phyloP scores from a whole-genome alignment of 2,329 filamentous ascomycete species.

The Sporothrix phasma region DNA sequence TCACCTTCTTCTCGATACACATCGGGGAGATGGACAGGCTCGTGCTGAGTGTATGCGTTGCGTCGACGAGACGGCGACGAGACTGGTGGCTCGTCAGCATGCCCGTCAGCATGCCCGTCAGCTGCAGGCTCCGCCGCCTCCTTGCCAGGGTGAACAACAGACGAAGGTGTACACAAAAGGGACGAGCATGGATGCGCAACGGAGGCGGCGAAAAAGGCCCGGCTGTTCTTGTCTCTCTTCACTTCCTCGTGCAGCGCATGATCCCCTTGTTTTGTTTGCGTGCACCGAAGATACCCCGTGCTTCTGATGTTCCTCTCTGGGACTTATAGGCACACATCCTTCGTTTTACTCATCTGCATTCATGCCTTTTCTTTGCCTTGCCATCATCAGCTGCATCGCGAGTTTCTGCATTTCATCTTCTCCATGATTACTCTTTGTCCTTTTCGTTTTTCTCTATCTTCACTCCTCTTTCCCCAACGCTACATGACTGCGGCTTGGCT shows the following conservation, averaged over 20 bases:
- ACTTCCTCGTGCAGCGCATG: background rate
- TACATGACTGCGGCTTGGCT: background rate
- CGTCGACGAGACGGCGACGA: background rate
- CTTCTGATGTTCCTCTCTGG: background rate
- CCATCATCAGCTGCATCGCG: background rate
- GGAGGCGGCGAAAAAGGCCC: too few relatives aligned
- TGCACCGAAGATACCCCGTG: background rate
- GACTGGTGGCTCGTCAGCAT: too few relatives aligned
- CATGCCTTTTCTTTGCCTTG: background rate
- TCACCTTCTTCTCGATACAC: background rate
- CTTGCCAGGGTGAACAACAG: background rate
- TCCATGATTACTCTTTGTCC: background rate
- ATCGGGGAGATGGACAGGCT: background rate
- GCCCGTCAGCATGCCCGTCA: too few relatives aligned
- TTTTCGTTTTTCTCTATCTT: background rate
- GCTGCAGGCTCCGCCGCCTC: background rate
- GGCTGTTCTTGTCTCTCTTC: too few relatives aligned
- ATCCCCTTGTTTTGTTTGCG: background rate
- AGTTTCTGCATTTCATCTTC: background rate
- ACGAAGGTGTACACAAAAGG: background rate
- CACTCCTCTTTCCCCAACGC: background rate
- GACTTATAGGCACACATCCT: background rate
- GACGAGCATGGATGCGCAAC: background rate
- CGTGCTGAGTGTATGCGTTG: background rate
- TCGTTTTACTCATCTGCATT: background rate